These are phyloP conservation scores for Nitzschia sp. DNA, from an alignment of 108 stramenopile genomes.

Conservation along the genomic window DNA sequence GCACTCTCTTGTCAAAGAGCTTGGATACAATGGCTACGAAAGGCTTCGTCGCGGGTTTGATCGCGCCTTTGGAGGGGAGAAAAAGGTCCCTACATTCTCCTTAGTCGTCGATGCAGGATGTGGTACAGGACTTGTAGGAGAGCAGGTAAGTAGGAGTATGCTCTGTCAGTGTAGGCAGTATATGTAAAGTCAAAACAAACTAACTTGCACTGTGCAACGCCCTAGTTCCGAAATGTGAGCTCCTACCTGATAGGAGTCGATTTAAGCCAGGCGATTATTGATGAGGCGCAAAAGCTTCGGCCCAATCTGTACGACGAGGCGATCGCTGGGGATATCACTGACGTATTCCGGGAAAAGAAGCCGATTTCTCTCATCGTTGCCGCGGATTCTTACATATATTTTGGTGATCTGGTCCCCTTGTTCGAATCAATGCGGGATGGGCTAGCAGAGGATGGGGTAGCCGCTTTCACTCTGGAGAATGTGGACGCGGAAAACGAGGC, in stretches of 20 bases:
- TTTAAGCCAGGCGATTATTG: slow-evolving; percentile 58
- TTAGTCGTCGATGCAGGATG: slow-evolving; percentile 72
- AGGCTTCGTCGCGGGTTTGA: slow-evolving; percentile 63
- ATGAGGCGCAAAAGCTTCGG: slow-evolving; percentile 54
- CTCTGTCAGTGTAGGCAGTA: no score
- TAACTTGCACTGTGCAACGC: no score
- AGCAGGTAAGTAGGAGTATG: slow-evolving; percentile 47
- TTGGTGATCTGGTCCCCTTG: slow-evolving; percentile 66
- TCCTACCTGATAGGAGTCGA: slow-evolving; percentile 64
- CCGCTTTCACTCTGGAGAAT: slow-evolving; percentile 74
- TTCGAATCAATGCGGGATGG: slow-evolving; percentile 64
- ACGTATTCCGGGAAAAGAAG: slow-evolving; percentile 42
- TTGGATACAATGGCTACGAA: slow-evolving; percentile 71
- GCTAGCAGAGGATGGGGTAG: slow-evolving; percentile 47
- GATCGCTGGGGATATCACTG: slow-evolving; percentile 57
- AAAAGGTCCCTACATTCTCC: slow-evolving; percentile 38
- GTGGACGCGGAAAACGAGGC: slow-evolving; percentile 48
- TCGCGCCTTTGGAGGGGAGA: slow-evolving; percentile 43
- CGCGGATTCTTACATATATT: slow-evolving; percentile 76
- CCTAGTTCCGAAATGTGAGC: slow-evolving; percentile 71
- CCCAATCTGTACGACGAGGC: slow-evolving; percentile 68
- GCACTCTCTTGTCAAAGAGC: slow-evolving; percentile 67
- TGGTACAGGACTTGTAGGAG: slow-evolving; percentile 77
- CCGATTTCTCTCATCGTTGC: slow-evolving; percentile 68
- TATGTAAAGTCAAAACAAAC: no score